These are phyloP conservation scores for Chamaenerion angustifolium DNA, from an alignment of 345 rosid species.

Conservation along the genomic window DNA sequence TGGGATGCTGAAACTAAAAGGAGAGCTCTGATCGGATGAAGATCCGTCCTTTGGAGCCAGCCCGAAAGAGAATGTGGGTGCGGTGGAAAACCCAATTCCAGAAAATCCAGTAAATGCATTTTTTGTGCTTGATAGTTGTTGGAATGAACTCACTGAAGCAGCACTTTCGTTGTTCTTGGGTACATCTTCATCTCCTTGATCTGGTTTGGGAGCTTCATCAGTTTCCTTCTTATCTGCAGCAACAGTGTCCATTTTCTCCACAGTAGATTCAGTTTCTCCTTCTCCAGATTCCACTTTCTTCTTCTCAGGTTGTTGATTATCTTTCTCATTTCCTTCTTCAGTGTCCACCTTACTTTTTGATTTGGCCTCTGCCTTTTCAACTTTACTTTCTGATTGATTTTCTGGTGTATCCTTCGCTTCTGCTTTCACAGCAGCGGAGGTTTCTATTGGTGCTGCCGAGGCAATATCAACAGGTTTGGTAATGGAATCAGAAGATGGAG, in stretches of 20 bases:
- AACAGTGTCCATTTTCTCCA: constrained; percentile 1
- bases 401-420: not conserved
- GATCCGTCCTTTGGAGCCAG: constrained; percentile 40
- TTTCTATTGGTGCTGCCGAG: not conserved
- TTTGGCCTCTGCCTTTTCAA: constrained; percentile 16
- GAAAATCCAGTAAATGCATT: constrained; percentile 94
- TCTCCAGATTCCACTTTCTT: constrained; percentile 11
- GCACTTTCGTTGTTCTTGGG: constrained; percentile 14
- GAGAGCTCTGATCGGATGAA: constrained; percentile 27
- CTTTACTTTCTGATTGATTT: not conserved
- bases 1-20: constrained; percentile 41
- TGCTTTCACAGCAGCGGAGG: constrained; percentile 12
- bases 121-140: constrained; percentile 85
- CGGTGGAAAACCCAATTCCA: constrained; percentile 5
- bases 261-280: constrained; percentile 6
- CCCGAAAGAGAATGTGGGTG: constrained; percentile 57
- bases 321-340: constrained; percentile 10
- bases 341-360: constrained; percentile 6
- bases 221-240: constrained; percentile 15
- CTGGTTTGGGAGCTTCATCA: constrained; percentile 16
- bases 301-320: constrained; percentile 8
- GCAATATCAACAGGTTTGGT: constrained; percentile 1
- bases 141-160: constrained; percentile 56
- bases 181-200: constrained; percentile 11
- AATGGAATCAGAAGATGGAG: constrained; percentile 19